A percentile compares a stretch with the other conserved stretches of the same genome.
These are phyloP conservation scores for Ascochyta rabiei DNA, from an alignment of 2,329 filamentous ascomycete species.

Conservation along the genomic window DNA sequence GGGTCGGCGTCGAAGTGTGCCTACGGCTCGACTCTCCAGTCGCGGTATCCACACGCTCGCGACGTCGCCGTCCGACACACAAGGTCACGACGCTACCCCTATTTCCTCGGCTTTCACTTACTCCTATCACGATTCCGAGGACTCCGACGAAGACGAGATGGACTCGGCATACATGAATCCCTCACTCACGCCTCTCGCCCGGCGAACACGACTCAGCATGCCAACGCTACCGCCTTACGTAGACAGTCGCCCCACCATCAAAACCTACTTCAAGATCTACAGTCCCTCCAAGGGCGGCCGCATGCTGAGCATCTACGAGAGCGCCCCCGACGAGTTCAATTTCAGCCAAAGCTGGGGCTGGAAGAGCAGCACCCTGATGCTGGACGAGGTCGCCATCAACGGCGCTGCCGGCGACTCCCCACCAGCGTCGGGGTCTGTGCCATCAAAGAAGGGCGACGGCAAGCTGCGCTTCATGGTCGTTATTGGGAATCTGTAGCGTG, in stretches of 20 bases:
- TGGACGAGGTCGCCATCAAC: slow-evolving; percentile 52
- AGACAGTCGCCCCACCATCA: slow-evolving; percentile 62
- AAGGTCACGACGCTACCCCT: slow-evolving; percentile 26
- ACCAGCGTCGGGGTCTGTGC: slow-evolving; percentile 17
- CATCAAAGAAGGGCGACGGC: slow-evolving; percentile 53
- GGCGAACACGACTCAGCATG: slow-evolving; percentile 24
- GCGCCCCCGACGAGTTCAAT: slow-evolving; percentile 63
- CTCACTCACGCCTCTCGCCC: slow-evolving; percentile 24
- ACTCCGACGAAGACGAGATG: slow-evolving; percentile 34
- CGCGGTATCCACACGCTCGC: slow-evolving; percentile 22
- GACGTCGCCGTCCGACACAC: slow-evolving; percentile 22
- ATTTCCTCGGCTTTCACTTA: slow-evolving; percentile 25
- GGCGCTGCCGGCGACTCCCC: slow-evolving; percentile 10
- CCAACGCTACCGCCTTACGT: slow-evolving; percentile 61
- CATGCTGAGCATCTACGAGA: slow-evolving; percentile 65
- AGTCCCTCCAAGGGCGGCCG: slow-evolving; percentile 63
- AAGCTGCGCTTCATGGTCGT: slow-evolving; percentile 65
- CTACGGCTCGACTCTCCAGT: slow-evolving; percentile 20
- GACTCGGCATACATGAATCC: slow-evolving; percentile 36
- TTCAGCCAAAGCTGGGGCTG: slow-evolving; percentile 67
- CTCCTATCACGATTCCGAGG: slow-evolving; percentile 32
- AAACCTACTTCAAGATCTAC: slow-evolving; percentile 68
- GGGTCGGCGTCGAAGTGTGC: slow-evolving; percentile 26
- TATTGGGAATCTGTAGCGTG: slow-evolving; percentile 55
- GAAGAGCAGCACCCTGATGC: slow-evolving; percentile 65